phyloP scores from a whole-genome alignment of 176 grass and related monocot species.

The Carex pumila region DNA sequence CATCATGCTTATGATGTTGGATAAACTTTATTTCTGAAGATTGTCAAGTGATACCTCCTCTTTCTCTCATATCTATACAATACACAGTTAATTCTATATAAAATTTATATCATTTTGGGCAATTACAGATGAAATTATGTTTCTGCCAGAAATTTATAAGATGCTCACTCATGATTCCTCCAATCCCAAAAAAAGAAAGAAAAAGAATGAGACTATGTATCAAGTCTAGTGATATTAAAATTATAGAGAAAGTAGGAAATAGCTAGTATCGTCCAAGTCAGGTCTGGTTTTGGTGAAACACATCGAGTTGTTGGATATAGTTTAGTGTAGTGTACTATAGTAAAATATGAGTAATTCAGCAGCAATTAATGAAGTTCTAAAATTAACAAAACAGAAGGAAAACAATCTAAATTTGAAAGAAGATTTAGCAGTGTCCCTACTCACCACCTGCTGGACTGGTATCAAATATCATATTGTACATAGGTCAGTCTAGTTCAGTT shows the following conservation, averaged over 20 bases:
- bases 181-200: neutral
- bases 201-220: neutral
- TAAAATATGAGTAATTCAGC: neutral
- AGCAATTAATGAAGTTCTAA: neutral
- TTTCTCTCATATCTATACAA: neutral
- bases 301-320: neutral
- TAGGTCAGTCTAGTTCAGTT: neutral
- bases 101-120: neutral
- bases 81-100: neutral
- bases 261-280: neutral
- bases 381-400: neutral
- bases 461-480: neutral
- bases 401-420: neutral
- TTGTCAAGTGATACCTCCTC: no score
- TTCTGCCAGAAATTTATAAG: neutral
- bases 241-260: neutral
- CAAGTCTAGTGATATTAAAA: neutral
- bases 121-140: neutral
- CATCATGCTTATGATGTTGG: no score
- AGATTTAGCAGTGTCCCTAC: neutral
- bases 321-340: neutral
- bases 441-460: neutral
- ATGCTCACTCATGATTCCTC: no score
- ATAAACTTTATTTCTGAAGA: no score
- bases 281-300: neutral